phyloP scores from a whole-genome alignment of 1,284 basidiomycete genomes.

The Ganoderma boninense region DNA sequence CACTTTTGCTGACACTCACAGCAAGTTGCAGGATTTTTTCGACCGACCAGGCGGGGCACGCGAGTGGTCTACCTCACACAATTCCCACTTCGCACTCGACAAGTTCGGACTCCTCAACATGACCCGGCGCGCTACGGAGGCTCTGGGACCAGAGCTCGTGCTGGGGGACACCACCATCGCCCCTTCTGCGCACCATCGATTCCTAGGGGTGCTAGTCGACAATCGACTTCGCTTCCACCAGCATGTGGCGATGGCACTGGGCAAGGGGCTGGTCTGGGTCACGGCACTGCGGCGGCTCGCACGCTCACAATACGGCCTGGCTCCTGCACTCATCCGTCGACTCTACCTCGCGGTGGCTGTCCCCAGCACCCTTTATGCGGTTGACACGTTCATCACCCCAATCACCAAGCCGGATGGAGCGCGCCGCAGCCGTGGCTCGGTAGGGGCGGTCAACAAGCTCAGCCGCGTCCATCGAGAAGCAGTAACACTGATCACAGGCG shows the following conservation, averaged over 20 bases:
- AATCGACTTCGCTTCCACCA: constrained; percentile 43
- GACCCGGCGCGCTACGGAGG: neutral
- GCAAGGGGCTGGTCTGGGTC: constrained; percentile 40
- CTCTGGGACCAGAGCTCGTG: constrained; percentile 24
- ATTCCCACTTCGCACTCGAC: too few species aligned
- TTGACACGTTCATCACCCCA: constrained; percentile 45
- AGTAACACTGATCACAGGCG: constrained; percentile 44
- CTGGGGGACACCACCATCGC: constrained; percentile 23
- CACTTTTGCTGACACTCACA: neutral
- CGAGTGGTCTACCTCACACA: too few species aligned
- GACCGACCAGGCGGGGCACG: too few species aligned
- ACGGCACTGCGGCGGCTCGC: constrained; percentile 36
- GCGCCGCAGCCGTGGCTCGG: constrained; percentile 24
- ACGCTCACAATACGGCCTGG: neutral
- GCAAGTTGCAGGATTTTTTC: too few species aligned
- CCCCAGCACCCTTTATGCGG: constrained; percentile 46
- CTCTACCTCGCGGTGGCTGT: constrained; percentile 42
- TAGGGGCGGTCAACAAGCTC: constrained; percentile 26
- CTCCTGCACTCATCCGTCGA: constrained; percentile 1
- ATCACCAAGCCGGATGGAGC: constrained; percentile 21
- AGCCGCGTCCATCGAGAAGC: constrained; percentile 43
- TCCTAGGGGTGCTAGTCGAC: constrained; percentile 48
- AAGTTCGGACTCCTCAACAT: too few species aligned
- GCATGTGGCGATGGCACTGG: constrained; percentile 41
- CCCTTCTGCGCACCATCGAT: constrained; percentile 35